Base-by-base conservation (phyloP, 2,329 filamentous ascomycete genomes). In the Xylaria arbuscula region DNA sequence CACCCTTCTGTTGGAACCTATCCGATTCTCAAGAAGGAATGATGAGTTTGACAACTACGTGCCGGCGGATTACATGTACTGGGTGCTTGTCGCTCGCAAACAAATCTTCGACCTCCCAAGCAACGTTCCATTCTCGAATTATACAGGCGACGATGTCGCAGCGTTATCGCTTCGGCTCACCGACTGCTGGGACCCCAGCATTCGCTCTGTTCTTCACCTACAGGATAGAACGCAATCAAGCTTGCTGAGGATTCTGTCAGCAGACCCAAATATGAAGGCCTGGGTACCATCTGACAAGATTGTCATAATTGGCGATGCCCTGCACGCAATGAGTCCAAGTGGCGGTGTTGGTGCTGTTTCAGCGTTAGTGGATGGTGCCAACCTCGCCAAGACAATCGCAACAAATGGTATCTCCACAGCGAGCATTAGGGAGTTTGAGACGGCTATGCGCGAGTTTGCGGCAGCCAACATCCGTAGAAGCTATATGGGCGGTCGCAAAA, bases 21-120 rank as follows among this genome's bases (percentile, higher is more conserved):
- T 74, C 24, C 32, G 51, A 10, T 72, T 75, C 45, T 24, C 56
- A 1, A 53, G 45, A 36, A 42, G 15, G 36, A 65, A 68, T 32
- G 50, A 54, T 13, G 15, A 22, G 22, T 45, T 10, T 48, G 54
- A 50, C 13, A 38, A 68, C 3, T 48, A 57, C n/a, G 17, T 73
- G 17, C 74, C 75, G 0, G 62, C 66, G 4, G 77, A 80, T 50
- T 80, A 81, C 68, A 64, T 79, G 40, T 79, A 80, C 72, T 80
- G 78, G 78, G 78, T 77, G 8, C 68, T 80, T 3, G 62, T 76
- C 13, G 48, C 64, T 17, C 60, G 60, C 8, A 51, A 45, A 15
- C 45, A 58, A 1, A 32, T 65, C 2, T 53, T 71, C 68, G 36
- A 36, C n/a, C 54, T 61, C 3, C 38, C 56, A 9, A 59, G 24